These are phyloP conservation scores for Ceratobasidium sp. DNA, from an alignment of 1,284 basidiomycete species.

Conservation along the genomic window DNA sequence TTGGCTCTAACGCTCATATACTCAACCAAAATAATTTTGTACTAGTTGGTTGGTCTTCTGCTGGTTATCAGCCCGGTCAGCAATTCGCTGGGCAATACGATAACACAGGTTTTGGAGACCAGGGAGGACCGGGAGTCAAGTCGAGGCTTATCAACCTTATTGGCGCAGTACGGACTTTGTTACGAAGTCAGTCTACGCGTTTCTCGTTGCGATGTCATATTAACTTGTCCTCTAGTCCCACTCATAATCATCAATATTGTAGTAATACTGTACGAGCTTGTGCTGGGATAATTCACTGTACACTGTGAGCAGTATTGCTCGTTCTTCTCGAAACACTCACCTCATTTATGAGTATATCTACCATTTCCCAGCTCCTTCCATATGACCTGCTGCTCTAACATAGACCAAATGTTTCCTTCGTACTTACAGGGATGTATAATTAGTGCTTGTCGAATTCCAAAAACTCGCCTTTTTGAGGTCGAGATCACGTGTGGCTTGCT, in stretches of 20 bases:
- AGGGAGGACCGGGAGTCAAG: slow-evolving; percentile 77
- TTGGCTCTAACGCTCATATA: slow-evolving; percentile 32
- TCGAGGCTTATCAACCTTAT: slow-evolving; percentile 89
- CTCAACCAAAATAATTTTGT: slow-evolving; percentile 37
- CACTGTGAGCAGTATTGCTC: neutral
- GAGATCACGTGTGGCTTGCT: slow-evolving; percentile 25
- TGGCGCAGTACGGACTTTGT: slow-evolving; percentile 89
- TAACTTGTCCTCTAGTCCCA: slow-evolving; percentile 67
- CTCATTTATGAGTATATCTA: neutral
- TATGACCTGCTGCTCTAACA: too few species aligned
- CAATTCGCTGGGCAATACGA: slow-evolving; percentile 55
- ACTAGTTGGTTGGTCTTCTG: slow-evolving; percentile 91
- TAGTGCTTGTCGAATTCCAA: neutral
- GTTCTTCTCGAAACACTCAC: neutral
- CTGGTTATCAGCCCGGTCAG: slow-evolving; percentile 49
- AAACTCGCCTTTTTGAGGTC: neutral
- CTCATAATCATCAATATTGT: slow-evolving; percentile 83
- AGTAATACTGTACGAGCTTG: slow-evolving; percentile 82
- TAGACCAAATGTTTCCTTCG: too few species aligned
- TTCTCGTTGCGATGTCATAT: neutral
- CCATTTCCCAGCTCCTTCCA: neutral
- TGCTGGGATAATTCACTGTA: slow-evolving; percentile 57
- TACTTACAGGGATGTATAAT: neutral
- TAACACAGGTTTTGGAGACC: slow-evolving; percentile 59
- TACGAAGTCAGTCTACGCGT: slow-evolving; percentile 77